These are phyloP conservation scores for Xylaria sp. DNA, from an alignment of 2,329 filamentous ascomycete species.

Conservation along the genomic window DNA sequence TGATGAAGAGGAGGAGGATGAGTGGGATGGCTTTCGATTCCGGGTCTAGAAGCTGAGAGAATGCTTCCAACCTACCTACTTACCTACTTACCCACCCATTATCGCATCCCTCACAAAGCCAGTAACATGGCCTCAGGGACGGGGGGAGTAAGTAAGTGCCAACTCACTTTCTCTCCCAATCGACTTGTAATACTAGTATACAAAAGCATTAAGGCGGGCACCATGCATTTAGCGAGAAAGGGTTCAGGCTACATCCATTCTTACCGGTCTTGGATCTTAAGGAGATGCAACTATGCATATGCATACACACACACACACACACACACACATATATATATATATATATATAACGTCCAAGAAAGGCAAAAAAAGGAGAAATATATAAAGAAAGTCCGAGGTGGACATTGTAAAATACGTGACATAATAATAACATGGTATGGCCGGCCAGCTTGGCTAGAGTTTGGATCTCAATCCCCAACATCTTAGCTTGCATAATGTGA, in stretches of 20 bases:
- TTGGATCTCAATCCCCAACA: neutral
- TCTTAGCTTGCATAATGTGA: neutral
- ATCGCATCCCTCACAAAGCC: neutral
- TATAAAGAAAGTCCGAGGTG: neutral
- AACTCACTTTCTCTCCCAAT: neutral
- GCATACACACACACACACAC: too few relatives aligned
- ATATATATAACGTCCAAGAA: neutral
- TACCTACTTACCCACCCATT: neutral
- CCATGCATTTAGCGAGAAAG: constrained; percentile 20
- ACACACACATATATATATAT: too few relatives aligned
- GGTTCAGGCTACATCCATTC: neutral
- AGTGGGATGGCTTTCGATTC: constrained; percentile 71
- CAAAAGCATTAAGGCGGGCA: constrained; percentile 19
- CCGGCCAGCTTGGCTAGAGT: neutral
- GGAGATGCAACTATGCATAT: neutral
- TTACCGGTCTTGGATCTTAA: neutral
- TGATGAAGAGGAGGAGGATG: constrained; percentile 63
- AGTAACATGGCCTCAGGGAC: neutral
- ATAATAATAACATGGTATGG: constrained; percentile 11
- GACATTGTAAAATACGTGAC: constrained; percentile 19
- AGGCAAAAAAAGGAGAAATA: neutral
- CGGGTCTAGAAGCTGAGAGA: constrained; percentile 43
- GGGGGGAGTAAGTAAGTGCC: constrained; percentile 8
- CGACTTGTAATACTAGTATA: constrained; percentile 28
- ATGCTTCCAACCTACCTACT: neutral